Conservation (phyloP, 1,139 yeast genomes). For the Candida glucosophila region DNA sequence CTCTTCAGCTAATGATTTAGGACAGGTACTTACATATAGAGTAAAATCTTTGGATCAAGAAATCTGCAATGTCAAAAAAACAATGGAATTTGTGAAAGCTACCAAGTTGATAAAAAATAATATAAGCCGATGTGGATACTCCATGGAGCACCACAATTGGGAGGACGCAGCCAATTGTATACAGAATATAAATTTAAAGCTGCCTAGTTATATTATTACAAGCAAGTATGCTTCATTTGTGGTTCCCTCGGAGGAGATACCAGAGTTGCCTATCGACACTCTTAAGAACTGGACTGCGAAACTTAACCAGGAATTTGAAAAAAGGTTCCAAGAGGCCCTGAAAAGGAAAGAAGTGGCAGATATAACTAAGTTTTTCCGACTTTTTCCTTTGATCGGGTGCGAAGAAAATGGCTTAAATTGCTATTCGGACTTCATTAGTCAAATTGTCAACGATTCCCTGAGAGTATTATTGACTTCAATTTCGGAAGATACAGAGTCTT, state of each 20-base stretch:
- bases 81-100: conserved; percentile 57
- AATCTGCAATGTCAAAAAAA: conserved; percentile 54
- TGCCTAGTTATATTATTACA: conserved; percentile 43
- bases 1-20: conserved; percentile 55
- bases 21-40: conserved; percentile 58
- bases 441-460: conserved; percentile 73
- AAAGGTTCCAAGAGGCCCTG: conserved; percentile 68
- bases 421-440: conserved; percentile 80
- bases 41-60: conserved; percentile 68
- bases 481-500: conserved; percentile 22
- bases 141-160: conserved; percentile 65
- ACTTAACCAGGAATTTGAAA: conserved; percentile 48
- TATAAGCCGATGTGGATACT: conserved; percentile 58
- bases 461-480: conserved; percentile 45
- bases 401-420: conserved; percentile 66
- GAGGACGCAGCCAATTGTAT: conserved; percentile 63
- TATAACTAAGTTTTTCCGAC: conserved; percentile 70
- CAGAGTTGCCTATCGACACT: conserved; percentile 62
- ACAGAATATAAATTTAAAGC: conserved; percentile 34
- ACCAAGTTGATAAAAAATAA: conserved; percentile 57
- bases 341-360: conserved; percentile 53
- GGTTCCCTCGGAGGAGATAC: conserved; percentile 89
- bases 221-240: conserved; percentile 76
- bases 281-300: conserved; percentile 51
- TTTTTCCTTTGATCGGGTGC: conserved; percentile 80